phyloP scores from a whole-genome alignment of 176 grass and related monocot genomes.

The Raddia guianensis region DNA sequence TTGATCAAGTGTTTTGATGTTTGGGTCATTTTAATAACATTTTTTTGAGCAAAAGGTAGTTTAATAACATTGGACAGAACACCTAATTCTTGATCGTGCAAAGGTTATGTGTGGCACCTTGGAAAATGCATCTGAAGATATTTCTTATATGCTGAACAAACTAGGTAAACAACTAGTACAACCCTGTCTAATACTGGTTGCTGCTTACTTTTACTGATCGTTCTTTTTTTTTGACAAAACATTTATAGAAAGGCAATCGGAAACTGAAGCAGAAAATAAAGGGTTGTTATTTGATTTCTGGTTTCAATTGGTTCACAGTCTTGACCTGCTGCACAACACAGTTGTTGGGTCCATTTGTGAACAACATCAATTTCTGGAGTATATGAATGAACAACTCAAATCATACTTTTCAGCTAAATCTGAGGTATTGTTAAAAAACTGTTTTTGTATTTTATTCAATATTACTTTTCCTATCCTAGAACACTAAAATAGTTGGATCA shows the following conservation, averaged over 20 bases:
- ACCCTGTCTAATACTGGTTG: conserved; percentile 16
- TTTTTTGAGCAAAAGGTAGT: neutral
- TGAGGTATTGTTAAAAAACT: conserved; percentile 47
- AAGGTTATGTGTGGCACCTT: conserved; percentile 55
- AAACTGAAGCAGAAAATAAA: conserved; percentile 68
- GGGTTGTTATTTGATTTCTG: conserved; percentile 57
- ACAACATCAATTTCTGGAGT: conserved; percentile 60
- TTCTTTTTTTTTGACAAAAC: conserved; percentile 30
- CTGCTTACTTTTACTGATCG: conserved; percentile 35
- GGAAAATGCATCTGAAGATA: conserved; percentile 68
- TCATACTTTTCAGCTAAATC: conserved; percentile 66
- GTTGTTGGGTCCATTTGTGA: conserved; percentile 64
- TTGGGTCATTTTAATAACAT: conserved; percentile 11
- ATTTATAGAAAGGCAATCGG: conserved; percentile 62
- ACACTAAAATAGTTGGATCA: conserved; percentile 32
- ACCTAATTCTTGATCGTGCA: conserved; percentile 59
- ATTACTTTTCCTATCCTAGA: conserved; percentile 20
- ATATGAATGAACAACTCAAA: conserved; percentile 59
- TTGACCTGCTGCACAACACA: conserved; percentile 57
- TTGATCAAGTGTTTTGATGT: conserved; percentile 16
- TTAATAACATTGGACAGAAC: conserved; percentile 48
- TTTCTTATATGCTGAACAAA: conserved; percentile 56
- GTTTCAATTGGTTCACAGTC: conserved; percentile 59
- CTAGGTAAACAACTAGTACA: conserved; percentile 47
- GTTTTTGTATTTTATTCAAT: neutral